phyloP scores from a whole-genome alignment of 305 asterid species.

The Plantago coronopus region DNA sequence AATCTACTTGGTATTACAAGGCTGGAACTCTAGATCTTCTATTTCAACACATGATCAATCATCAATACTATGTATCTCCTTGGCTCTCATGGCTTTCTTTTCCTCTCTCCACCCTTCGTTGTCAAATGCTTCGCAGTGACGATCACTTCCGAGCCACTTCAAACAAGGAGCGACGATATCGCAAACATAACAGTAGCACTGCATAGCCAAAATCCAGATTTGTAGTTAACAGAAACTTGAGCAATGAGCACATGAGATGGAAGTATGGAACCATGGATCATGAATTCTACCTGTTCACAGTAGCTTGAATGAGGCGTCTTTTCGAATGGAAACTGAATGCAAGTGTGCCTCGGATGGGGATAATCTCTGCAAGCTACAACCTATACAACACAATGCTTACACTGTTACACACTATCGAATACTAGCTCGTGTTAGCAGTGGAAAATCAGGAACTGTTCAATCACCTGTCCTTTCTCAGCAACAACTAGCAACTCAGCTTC shows the following conservation, averaged over 20 bases:
- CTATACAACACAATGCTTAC: conserved; percentile 24
- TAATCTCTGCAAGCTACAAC: conserved; percentile 73
- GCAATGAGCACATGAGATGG: too few relatives aligned
- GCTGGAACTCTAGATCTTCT: too few relatives aligned
- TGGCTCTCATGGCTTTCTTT: not conserved
- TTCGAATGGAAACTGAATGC: conserved; percentile 44
- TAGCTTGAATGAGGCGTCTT: conserved; percentile 28
- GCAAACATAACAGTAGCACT: conserved; percentile 10
- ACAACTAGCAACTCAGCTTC: conserved; percentile 39
- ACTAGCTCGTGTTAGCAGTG: not conserved
- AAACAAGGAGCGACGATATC: conserved; percentile 3
- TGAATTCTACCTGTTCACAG: not conserved
- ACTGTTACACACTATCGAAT: not conserved
- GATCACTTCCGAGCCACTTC: not conserved
- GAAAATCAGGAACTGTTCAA: not conserved
- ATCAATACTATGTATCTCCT: too few relatives aligned
- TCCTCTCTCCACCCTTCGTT: not conserved
- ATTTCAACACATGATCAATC: too few relatives aligned
- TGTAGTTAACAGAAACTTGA: too few relatives aligned
- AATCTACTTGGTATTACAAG: too few relatives aligned
- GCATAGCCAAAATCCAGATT: not conserved
- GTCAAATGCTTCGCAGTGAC: conserved; percentile 7
- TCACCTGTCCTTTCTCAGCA: conserved; percentile 66
- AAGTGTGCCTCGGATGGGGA: conserved; percentile 71
- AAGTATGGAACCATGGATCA: not conserved